Conservation (phyloP, 139 green algal genomes). For the Volvox africanus region DNA sequence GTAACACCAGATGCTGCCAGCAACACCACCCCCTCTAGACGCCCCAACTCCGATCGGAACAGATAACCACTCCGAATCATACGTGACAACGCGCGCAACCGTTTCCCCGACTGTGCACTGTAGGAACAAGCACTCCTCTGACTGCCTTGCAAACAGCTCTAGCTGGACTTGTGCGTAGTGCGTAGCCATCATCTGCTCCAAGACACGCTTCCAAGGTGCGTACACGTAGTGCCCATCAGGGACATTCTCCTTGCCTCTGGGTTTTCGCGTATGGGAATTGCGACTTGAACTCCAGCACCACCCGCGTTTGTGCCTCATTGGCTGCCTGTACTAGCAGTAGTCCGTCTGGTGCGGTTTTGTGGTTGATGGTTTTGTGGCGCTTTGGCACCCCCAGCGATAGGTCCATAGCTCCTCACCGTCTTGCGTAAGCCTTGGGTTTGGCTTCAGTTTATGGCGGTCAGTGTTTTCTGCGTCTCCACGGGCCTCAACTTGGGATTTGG, state of each 20-base stretch:
- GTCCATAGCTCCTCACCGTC: no score
- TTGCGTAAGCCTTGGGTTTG: no score
- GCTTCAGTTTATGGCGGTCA: no score
- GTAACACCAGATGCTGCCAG: no score
- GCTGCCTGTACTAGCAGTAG: neutral
- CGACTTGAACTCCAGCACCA: neutral
- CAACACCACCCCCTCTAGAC: no score
- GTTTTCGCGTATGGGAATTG: neutral
- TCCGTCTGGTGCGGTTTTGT: neutral
- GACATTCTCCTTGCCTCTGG: neutral
- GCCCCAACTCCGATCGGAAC: no score
- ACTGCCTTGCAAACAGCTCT: neutral
- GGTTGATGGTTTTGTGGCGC: no score
- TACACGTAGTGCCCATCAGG: neutral
- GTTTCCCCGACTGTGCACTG: neutral
- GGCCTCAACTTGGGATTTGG: no score
- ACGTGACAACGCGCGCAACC: no score
- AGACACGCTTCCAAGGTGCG: neutral
- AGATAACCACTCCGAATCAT: no score
- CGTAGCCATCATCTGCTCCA: neutral
- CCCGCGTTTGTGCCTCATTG: neutral
- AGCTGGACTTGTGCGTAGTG: constrained; percentile 10
- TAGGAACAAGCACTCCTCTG: neutral
- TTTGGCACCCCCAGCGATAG: no score
- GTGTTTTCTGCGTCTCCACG: no score